Evolutionary conservation across 208 protist species (phyloP).

Genomic region (Crithidia bombi): DNA sequence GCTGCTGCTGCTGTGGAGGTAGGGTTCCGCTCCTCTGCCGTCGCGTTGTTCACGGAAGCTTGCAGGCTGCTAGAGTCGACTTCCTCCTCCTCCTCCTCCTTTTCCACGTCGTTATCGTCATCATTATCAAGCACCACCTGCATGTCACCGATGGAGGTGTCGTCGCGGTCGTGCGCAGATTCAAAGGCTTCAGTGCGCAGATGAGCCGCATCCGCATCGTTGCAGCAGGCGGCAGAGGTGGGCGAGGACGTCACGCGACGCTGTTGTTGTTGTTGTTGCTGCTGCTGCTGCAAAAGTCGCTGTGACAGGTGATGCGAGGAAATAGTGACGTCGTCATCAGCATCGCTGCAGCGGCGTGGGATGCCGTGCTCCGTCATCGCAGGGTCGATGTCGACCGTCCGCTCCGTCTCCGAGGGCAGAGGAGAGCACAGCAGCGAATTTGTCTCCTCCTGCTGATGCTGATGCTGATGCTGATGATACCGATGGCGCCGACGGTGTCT

Average conservation of each 20-base stretch:
- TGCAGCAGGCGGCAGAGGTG: too few relatives aligned
- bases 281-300: neutral
- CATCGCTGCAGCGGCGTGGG: too few relatives aligned
- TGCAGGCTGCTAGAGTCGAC: neutral
- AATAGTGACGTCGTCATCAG: too few relatives aligned
- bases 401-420: neutral
- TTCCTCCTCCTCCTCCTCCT: neutral
- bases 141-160: neutral
- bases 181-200: neutral
- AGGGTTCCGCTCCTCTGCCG: neutral
- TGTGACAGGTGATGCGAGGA: too few relatives aligned
- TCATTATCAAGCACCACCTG: neutral
- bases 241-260: neutral
- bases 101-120: neutral
- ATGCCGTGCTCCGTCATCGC: neutral
- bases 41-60: neutral
- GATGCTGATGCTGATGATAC: neutral
- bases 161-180: neutral
- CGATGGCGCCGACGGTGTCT: neutral
- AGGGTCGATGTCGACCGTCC: slow-evolving; percentile 4
- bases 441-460: too few relatives aligned
- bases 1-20: neutral
- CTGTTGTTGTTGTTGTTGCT: slow-evolving; percentile 6
- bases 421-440: slow-evolving; percentile 2
- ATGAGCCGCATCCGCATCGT: neutral